Evolutionary conservation across 257 asterid species (phyloP), one percentile per base, ranked within the genome.

Genomic region (Nicotiana undulata): DNA sequence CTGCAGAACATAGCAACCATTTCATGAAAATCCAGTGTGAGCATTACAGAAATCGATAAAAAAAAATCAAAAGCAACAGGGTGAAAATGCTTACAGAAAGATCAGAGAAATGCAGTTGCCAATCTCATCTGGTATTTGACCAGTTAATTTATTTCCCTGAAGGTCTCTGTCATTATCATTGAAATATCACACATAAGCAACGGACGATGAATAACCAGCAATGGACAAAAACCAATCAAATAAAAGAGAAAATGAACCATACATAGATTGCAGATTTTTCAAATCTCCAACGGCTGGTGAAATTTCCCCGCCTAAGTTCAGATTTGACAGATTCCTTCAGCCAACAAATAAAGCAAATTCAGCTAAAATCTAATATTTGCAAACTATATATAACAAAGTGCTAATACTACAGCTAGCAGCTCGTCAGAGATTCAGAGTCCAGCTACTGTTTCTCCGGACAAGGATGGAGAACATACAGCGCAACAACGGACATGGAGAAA

Each of bases 61-160:
- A 28, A 12, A 64, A 64, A 15, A 70, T 44, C 15, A 1, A 59
- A 64, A 51, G 34, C 53, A 51, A 9, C 9, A 49, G 76, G 32
- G 24, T 18, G 9, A 9, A 6, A 80, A 49, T 60, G 61, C 15
- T 87, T 86, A 96, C 99, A 96, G 81, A 37, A 88, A 88, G 31
- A 76, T 70, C 64, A 96, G 83, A 0, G 94, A 90, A 80, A 88
- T 83, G 63, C 98, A 96, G 85, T 90, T 87, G 79, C 98, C 98
- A 18, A 96, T 91, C 89, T 96, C 98, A 65, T 94, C 99, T 1
- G 99, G 99, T 74, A 96, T 88, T 84, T 92, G 98, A 58, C 99
- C 98, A 15, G 95, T 91, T 77, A 96, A 85, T 59, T 90, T 90
- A 90, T 96, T 96, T 17, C 98, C 99, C 79, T 90, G 95, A 72